Conservation (phyloP, 2,329 filamentous ascomycete species). For the Pseudomassariella vexata region DNA sequence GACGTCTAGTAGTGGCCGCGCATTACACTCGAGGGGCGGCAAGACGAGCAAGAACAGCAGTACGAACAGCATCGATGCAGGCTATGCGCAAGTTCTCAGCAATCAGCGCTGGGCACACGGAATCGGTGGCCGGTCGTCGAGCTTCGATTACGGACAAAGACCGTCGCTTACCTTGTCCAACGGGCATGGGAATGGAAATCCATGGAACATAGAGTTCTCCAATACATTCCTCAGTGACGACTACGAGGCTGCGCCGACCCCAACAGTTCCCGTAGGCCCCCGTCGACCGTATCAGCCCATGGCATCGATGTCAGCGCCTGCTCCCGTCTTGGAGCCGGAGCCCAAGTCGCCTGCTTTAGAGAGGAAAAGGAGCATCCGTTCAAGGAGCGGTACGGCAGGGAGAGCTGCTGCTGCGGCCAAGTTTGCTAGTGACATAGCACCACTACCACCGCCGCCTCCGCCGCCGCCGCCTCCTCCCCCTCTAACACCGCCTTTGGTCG, state of each 20-base stretch:
- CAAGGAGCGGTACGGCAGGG: constrained; percentile 29
- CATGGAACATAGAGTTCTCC: constrained; percentile 44
- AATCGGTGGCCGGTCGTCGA: constrained; percentile 57
- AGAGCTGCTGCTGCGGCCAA: constrained; percentile 27
- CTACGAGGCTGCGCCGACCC: constrained; percentile 79
- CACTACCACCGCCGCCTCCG: neutral
- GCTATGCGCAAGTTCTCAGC: constrained; percentile 51
- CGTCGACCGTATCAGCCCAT: constrained; percentile 37
- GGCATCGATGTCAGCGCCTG: constrained; percentile 29
- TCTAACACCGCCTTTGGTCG: constrained; percentile 15
- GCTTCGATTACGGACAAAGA: constrained; percentile 63
- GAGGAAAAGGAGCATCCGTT: constrained; percentile 51
- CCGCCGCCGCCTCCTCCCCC: no score
- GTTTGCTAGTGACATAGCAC: constrained; percentile 1
- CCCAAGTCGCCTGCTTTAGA: constrained; percentile 24
- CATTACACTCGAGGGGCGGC: constrained; percentile 48
- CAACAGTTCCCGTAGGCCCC: constrained; percentile 76
- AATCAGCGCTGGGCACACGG: constrained; percentile 54
- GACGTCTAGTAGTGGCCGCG: constrained; percentile 22
- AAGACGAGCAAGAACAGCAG: constrained; percentile 70
- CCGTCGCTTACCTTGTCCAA: constrained; percentile 22
- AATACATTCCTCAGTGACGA: constrained; percentile 49
- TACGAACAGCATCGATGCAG: constrained; percentile 60
- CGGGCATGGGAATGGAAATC: neutral
- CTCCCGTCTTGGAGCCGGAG: constrained; percentile 34